Evolutionary conservation across 2,329 filamentous ascomycete genomes (phyloP), one percentile per base, ranked within the genome.

Genomic region (Clarireedia hainanense): DNA sequence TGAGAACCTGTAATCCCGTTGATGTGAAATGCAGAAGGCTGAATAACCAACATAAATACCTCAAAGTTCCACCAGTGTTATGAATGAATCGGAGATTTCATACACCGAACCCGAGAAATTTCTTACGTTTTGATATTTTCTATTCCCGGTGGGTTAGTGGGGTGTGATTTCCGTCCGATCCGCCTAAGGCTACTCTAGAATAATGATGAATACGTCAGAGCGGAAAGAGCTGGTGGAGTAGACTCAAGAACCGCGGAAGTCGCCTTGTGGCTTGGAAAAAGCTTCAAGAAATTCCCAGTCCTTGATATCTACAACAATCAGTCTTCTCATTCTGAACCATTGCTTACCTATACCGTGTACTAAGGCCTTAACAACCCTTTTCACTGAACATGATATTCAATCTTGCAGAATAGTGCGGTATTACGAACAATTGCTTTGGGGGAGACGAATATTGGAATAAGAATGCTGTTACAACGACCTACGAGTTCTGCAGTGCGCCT

Each of bases 391-490:
- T 58, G 61, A 52, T 52, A 6, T 14, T 37, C 17, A 23, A 26
- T 50, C 37, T 14, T 42, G 59, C 53, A 48, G 15, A 9, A 30
- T 20, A 6, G 42, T 42, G 27, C 15, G 6, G 15, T 20, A 42
- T 14, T 42, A 42, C 39, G 17, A 42, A n/a, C 15, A 42, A 42
- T 42, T 34, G 30, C 30, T 34, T 34, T 34, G 9, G 9, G 30
- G 30, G 12, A 34, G 30, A 34, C 39, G 39, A 42, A 42, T 15
- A 20, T 42, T n/a, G 39, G 15, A 47, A 34, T 24, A 51, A 52
- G 24, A 55, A 65, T 65, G 64, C 59, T 65, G 36, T 50, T 56
- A 52, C 64, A 60, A 52, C 59, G 56, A 40, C 58, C 61, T 34
- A 49, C 58, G n/a, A 43, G 52, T 58, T 60, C 53, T 51, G 43